phyloP scores from a whole-genome alignment of 257 asterid genomes.

The Solanum pinnatisectum region DNA sequence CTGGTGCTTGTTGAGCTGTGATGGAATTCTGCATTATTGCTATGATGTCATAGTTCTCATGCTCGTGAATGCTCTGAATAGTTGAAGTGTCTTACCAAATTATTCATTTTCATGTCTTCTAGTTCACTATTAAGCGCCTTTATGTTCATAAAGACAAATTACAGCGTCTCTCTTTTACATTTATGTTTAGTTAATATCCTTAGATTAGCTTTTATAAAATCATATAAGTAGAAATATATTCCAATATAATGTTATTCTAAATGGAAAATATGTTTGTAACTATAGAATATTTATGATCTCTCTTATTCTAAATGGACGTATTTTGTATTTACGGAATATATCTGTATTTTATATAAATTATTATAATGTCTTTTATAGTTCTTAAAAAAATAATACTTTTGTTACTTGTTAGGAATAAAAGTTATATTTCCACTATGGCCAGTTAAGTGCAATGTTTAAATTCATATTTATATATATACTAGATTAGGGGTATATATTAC shows the following conservation, averaged over 20 bases:
- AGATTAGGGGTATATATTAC: neutral
- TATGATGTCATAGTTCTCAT: neutral
- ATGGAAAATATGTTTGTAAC: neutral
- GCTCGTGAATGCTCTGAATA: neutral
- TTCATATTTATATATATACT: neutral
- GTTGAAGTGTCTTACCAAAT: neutral
- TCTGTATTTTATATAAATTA: neutral
- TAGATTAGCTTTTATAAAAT: neutral
- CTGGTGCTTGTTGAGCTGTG: neutral
- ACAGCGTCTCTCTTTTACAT: neutral
- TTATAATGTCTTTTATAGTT: neutral
- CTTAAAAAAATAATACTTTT: neutral
- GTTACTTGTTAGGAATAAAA: neutral
- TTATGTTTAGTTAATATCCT: neutral
- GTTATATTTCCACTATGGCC: neutral
- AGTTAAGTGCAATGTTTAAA: neutral
- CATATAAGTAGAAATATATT: neutral
- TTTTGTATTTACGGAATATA: too few species aligned
- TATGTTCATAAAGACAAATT: neutral
- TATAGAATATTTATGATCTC: neutral
- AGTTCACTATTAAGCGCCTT: neutral
- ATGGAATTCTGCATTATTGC: neutral
- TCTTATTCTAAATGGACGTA: too few species aligned
- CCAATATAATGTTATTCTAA: neutral
- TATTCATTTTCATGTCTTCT: neutral